phyloP scores from a whole-genome alignment of 1,139 yeast species.

The Saccharomyces hybrid region DNA sequence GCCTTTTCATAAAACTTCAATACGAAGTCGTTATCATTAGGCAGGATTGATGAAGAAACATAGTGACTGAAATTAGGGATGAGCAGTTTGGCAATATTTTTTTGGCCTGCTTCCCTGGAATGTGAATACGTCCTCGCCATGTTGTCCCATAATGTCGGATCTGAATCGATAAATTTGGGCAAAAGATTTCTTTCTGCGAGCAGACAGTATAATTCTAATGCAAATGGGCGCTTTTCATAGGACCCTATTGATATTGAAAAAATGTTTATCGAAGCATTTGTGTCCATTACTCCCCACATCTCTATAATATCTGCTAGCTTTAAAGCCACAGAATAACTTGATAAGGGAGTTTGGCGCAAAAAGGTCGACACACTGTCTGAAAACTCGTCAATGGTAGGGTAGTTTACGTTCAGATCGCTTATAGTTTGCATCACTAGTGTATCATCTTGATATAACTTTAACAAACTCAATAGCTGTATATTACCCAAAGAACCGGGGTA shows the following conservation, averaged over 20 bases:
- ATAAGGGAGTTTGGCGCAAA: background rate
- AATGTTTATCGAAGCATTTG: background rate
- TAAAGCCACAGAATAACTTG: background rate
- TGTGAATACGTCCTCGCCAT: background rate
- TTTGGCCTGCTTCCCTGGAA: background rate
- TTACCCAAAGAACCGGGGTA: constrained; percentile 12
- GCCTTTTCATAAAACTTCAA: background rate
- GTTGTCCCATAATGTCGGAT: background rate
- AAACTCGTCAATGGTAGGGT: background rate
- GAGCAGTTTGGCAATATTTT: background rate
- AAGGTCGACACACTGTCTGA: background rate
- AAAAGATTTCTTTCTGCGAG: constrained; percentile 8
- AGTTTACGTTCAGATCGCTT: constrained; percentile 7
- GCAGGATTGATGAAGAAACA: background rate
- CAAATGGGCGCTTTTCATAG: constrained; percentile 1
- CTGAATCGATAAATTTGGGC: background rate
- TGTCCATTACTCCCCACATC: background rate
- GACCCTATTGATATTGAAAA: background rate
- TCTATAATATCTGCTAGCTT: background rate
- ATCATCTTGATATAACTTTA: constrained; percentile 10
- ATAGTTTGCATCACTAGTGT: constrained; percentile 7
- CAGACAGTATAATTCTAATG: constrained; percentile 2
- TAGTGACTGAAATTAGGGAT: background rate
- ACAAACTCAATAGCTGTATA: constrained; percentile 8
- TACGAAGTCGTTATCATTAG: background rate